Evolutionary conservation across 257 asterid species (phyloP), one percentile per base, ranked within the genome.

Genomic region (Petunia secreta): DNA sequence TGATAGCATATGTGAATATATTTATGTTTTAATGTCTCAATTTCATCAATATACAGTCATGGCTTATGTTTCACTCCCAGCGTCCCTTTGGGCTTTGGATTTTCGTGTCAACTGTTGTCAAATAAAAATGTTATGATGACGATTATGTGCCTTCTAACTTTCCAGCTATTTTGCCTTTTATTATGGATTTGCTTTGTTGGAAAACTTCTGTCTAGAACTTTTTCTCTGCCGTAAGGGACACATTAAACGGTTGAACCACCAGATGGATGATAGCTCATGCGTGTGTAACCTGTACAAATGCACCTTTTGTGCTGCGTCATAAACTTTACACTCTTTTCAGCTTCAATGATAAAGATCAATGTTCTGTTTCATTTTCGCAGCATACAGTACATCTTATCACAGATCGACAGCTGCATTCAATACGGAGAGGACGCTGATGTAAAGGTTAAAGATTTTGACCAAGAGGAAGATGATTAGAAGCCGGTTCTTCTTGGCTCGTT

Each of bases 341-440:
- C 34, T 5, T 55, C 3, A 46, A 46, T 69, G 43, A 10, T 41
- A 52, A 25, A 69, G 41, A 25, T 66, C 40, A 46, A 46, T 75
- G 39, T 80, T 43, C 62, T 79, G 60, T 80, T 50, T 38, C 10
- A 4, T 74, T 73, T 48, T 86, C 25, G 87, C 95, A 92, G 98
- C 79, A 90, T 96, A 80, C 88, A 84, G 87, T 92, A 94, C 89
- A 87, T 94, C 44, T 83, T 94, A 83, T 87, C 98, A 0, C 97
- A 92, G 88, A 92, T 96, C 37, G 99, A 95, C 89, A 82, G 38
- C 84, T 69, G 85, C 87, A 91, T 95, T 89, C 98, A 95, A 88
- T 92, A 85, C 38, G 99, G 97, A 58, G 98, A 96, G 87, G 95
- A 96, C 75, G 97, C 97, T 36, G 99, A 96, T 79, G 98, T 94